A percentile compares a stretch with the other conserved stretches of the same genome.
phyloP scores from a whole-genome alignment of 2,329 filamentous ascomycete species.

The Cercospora sp. region DNA sequence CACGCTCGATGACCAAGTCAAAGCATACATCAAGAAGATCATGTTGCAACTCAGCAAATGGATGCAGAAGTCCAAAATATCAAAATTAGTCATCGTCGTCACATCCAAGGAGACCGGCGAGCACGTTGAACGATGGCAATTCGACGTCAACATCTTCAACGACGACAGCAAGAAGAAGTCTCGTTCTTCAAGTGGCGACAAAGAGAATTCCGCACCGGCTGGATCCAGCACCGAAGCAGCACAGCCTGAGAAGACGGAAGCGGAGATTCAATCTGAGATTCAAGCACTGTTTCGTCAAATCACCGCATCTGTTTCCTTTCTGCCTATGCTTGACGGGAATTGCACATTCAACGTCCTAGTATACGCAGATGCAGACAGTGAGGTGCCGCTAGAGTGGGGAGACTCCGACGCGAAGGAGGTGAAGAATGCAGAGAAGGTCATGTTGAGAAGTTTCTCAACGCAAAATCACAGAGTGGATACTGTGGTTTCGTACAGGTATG shows the following conservation, averaged over 20 bases:
- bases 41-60: conserved; percentile 97
- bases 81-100: conserved; percentile 93
- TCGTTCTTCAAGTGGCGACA: conserved; percentile 50
- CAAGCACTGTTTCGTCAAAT: conserved; percentile 97
- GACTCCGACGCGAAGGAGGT: conserved; percentile 99
- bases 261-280: conserved; percentile 93
- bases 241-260: conserved; percentile 74
- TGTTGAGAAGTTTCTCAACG: conserved; percentile 93
- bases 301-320: conserved; percentile 93
- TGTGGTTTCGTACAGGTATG: conserved; percentile 79
- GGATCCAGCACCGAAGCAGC: conserved; percentile 20
- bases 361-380: conserved; percentile 93
- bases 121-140: conserved; percentile 96
- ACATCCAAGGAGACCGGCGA: conserved; percentile 97
- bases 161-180: conserved; percentile 47
- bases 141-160: conserved; percentile 58
- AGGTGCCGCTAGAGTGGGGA: conserved; percentile 97
- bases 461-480: conserved; percentile 93
- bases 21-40: conserved; percentile 98
- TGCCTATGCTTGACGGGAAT: conserved; percentile 88
- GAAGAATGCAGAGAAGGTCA: conserved; percentile 87
- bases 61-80: conserved; percentile 97
- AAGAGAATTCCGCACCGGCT: conserved; percentile 63
- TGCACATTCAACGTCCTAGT: conserved; percentile 99
- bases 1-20: conserved; percentile 94